Evolutionary conservation across 495 filamentous ascomycete genomes (phyloP), one percentile per base, ranked within the genome.

Genomic region (Podospora pseudocomata): DNA sequence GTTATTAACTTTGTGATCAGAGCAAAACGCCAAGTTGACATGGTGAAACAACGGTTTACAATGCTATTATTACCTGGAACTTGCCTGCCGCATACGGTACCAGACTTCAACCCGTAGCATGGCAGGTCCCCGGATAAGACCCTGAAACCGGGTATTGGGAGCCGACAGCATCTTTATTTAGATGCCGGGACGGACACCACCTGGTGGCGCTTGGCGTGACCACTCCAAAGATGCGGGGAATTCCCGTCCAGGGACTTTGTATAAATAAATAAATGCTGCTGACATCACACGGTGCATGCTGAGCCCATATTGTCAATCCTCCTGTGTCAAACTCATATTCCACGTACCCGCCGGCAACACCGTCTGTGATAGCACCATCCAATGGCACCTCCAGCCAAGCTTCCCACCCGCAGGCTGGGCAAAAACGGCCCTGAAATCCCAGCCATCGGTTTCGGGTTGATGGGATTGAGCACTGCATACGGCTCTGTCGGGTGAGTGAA

Each of bases 371-470:
- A 19, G 3, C 55, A 58, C n/a, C n/a, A 58, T 23, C 58, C 23
- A n/a, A 75, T 75, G 73, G 56, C 71, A 4, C 71, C 71, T 15
- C 71, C 71, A 1, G 64, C 23, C 2, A 57, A 54, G 19, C 69
- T 75, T 34, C 71, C 73, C 13, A 85, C 79, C 55, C 66, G 84
- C 56, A 73, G 74, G 34, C 74, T 88, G 18, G 86, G 86, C 66
- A 81, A 77, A 60, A 76, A 85, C 72, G 88, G 87, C 6, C 85
- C 85, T 34, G 66, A 76, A 13, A 82, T 90, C 27, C 76, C 87
- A 9, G 78, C 81, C 53, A 70, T 88, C 3, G 88, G 88, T 59
- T 84, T 83, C 63, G 84, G 85, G 5, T 68, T 83, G 44, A 86
- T 88, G 86, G 83, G 84, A 2, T 26, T 88, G 58, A 79, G 79